Evolutionary conservation across 2,329 filamentous ascomycete genomes (phyloP).

Genomic region (Sclerotinia trifoliorum): DNA sequence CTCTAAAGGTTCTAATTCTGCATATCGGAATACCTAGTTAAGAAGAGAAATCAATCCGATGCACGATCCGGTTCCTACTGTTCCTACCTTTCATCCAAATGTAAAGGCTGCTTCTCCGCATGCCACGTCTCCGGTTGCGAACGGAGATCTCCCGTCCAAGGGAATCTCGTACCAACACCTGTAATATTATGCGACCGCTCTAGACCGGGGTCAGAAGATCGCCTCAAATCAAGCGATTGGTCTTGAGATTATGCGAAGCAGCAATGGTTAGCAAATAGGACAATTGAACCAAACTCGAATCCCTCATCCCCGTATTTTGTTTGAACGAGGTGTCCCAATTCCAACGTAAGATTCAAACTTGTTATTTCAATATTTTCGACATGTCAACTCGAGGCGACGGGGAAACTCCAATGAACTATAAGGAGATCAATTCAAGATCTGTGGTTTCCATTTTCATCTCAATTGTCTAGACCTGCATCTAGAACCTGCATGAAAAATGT

Average conservation of each 20-base stretch:
- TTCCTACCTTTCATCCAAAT: background rate
- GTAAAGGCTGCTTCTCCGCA: slow-evolving; percentile 9
- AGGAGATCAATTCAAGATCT: slow-evolving; percentile 1
- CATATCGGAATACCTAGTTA: background rate
- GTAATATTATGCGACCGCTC: slow-evolving; percentile 9
- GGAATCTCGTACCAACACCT: slow-evolving; percentile 15
- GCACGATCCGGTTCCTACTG: slow-evolving; percentile 5
- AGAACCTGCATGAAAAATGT: slow-evolving; percentile 17
- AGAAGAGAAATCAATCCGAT: slow-evolving; percentile 2
- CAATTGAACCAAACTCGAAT: background rate
- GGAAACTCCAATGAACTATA: background rate
- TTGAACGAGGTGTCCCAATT: slow-evolving; percentile 5
- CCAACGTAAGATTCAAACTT: background rate
- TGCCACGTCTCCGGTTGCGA: slow-evolving; percentile 19
- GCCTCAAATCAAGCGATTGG: slow-evolving; percentile 17
- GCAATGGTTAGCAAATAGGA: slow-evolving; percentile 9
- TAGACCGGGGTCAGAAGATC: slow-evolving; percentile 12
- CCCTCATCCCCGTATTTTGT: background rate
- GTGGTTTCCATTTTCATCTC: slow-evolving; percentile 16
- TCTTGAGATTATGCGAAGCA: background rate
- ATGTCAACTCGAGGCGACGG: slow-evolving; percentile 6
- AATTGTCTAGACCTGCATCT: slow-evolving; percentile 9
- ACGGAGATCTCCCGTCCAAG: slow-evolving; percentile 18
- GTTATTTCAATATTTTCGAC: slow-evolving; percentile 6
- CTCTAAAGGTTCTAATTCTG: background rate